These are phyloP conservation scores for Penicillium longicatenatum DNA, from an alignment of 495 filamentous ascomycete species.

Conservation along the genomic window DNA sequence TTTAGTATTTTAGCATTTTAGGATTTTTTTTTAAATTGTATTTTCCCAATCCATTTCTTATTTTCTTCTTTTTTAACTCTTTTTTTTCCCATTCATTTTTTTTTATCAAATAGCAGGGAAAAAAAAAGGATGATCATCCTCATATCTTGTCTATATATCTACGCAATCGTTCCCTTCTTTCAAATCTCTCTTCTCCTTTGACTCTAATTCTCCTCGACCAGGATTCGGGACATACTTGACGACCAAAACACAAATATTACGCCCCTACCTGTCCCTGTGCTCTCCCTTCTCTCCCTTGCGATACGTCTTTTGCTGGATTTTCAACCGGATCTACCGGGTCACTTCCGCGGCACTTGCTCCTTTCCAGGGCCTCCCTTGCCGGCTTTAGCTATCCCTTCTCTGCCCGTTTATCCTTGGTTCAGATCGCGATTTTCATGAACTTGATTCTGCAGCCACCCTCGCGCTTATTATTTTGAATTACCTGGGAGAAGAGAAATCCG, in stretches of 20 bases:
- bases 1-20: neutral
- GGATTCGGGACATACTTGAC: conserved; percentile 26
- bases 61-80: conserved; percentile 6
- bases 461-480: conserved; percentile 24
- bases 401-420: conserved; percentile 33
- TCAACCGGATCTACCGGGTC: conserved; percentile 40
- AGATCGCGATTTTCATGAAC: conserved; percentile 37
- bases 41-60: conserved; percentile 11
- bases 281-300: conserved; percentile 42
- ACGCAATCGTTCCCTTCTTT: conserved; percentile 26
- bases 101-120: conserved; percentile 13
- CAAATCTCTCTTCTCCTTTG: conserved; percentile 12
- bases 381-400: conserved; percentile 36
- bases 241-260: conserved; percentile 2
- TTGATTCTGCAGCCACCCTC: conserved; percentile 34
- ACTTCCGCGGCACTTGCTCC: conserved; percentile 43
- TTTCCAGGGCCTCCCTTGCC: conserved; percentile 45
- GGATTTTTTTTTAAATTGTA: too few relatives aligned
- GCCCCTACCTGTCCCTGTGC: conserved; percentile 19
- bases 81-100: conserved; percentile 12
- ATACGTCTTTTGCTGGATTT: conserved; percentile 34
- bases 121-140: conserved; percentile 21
- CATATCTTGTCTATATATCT: conserved; percentile 32
- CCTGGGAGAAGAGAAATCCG: neutral
- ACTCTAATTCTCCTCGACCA: conserved; percentile 22